Base-by-base conservation (phyloP, 1,139 yeast species). In the Hansenula sp. region DNA sequence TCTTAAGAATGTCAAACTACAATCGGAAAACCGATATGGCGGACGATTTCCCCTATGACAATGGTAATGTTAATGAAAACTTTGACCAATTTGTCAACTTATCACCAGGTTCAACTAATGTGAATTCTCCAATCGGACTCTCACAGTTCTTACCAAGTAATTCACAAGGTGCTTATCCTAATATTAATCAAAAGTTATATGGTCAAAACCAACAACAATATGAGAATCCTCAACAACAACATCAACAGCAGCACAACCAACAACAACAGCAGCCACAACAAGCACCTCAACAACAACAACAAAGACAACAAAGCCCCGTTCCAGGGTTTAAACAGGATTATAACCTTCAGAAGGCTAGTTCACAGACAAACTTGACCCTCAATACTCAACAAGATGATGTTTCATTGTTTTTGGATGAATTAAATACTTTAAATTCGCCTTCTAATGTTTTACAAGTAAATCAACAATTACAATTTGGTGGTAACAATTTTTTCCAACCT, bases 271-370 rank as follows among this genome's bases (percentile, higher is more conserved):
- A 21, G 19, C 8, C 16, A 21, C 34, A 31, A 31, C 34, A 21
- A 30, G 25, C 22, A 25, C 17, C n/a, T n/a, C n/a, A n/a, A 31
- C 34, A 22, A 24, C 26, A 22, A 21, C 34, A 31, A 19, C 33
- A 7, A 21, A 21, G 14, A 25, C 29, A 25, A 18, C 35, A 33
- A 14, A 43, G 48, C 19, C 44, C 45, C 3, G 52, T 46, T 2
- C 50, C 51, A 4, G 51, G 50, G 0, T 34, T 47, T 29, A 48
- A 48, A 28, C 21, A 39, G 1, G 45, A 39, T 32, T 47, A 47
- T 33, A 30, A 48, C 30, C 33, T 48, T 25, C 36, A 41, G 24
- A 48, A 37, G 33, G 48, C 50, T 2, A 38, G 39, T n/a, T 42
- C 49, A 9, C 37, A 39, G 22, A 42, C 50, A 4, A 47, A 43